These are phyloP conservation scores for Acacia confusa DNA, from an alignment of 306 rosid species.

Conservation along the genomic window DNA sequence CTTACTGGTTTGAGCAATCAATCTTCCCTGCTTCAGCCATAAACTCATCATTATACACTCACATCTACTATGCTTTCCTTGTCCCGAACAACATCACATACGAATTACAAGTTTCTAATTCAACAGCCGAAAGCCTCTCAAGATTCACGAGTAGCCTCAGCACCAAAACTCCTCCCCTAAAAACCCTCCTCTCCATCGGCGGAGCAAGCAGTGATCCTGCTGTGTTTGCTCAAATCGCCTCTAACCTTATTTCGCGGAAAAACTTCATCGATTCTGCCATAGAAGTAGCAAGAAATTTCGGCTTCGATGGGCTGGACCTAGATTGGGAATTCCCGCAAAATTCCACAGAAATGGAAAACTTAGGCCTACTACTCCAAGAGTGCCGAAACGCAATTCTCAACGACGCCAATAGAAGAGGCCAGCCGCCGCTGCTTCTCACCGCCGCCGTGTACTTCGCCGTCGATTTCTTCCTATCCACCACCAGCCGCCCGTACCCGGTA, in stretches of 20 bases:
- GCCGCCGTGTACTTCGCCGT: slow-evolving; percentile 71
- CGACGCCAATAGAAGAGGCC: slow-evolving; percentile 30
- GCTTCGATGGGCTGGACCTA: slow-evolving; percentile 66
- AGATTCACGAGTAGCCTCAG: slow-evolving; percentile 48
- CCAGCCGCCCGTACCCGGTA: slow-evolving; percentile 44
- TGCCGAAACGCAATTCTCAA: slow-evolving; percentile 39
- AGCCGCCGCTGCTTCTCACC: slow-evolving; percentile 53
- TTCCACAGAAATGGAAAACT: slow-evolving; percentile 42
- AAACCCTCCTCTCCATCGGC: slow-evolving; percentile 59
- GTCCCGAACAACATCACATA: slow-evolving; percentile 6
- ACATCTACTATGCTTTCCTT: slow-evolving; percentile 60
- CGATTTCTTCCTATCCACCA: slow-evolving; percentile 23
- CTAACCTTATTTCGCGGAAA: slow-evolving; percentile 42
- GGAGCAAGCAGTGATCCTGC: slow-evolving; percentile 38
- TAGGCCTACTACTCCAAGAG: slow-evolving; percentile 39
- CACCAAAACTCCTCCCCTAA: slow-evolving; percentile 31
- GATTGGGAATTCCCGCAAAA: slow-evolving; percentile 76
- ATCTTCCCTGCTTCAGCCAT: slow-evolving; percentile 61
- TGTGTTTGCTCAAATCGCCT: slow-evolving; percentile 46
- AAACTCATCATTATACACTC: slow-evolving; percentile 67
- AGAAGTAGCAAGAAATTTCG: slow-evolving; percentile 52
- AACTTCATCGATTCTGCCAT: slow-evolving; percentile 61
- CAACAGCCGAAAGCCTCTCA: slow-evolving; percentile 34
- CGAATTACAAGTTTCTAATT: slow-evolving; percentile 36
- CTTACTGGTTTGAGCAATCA: slow-evolving; percentile 49